phyloP scores from a whole-genome alignment of 2,329 filamentous ascomycete species.

The Fusarium sublunatum region DNA sequence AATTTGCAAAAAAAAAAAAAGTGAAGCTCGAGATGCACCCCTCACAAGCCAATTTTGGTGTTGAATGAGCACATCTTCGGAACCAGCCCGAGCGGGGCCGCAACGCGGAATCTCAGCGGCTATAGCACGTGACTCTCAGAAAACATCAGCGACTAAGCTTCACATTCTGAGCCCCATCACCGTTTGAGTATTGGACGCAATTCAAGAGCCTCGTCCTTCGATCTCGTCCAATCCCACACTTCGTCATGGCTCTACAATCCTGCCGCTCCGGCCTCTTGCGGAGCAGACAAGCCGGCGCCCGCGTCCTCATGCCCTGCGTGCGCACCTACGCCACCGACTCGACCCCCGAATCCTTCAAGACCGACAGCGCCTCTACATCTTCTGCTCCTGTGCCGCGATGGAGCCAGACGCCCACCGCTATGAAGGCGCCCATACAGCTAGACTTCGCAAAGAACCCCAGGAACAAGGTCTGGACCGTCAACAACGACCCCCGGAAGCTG shows the following conservation, averaged over 20 bases:
- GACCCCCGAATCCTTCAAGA: constrained; percentile 46
- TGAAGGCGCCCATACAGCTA: constrained; percentile 76
- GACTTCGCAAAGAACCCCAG: constrained; percentile 66
- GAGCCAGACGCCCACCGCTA: constrained; percentile 74
- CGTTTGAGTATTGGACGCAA: constrained; percentile 5
- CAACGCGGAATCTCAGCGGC: constrained; percentile 21
- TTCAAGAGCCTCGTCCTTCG: constrained; percentile 10
- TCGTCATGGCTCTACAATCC: constrained; percentile 50
- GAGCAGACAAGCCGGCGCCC: constrained; percentile 40
- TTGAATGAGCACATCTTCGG: constrained; percentile 6
- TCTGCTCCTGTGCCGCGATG: constrained; percentile 65
- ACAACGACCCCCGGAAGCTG: constrained; percentile 77
- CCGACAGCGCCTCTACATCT: constrained; percentile 17
- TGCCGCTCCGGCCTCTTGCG: constrained; percentile 48
- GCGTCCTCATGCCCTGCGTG: constrained; percentile 39
- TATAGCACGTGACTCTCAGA: constrained; percentile 48
- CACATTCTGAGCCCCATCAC: constrained; percentile 6
- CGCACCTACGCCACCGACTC: constrained; percentile 49
- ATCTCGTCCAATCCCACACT: constrained; percentile 18
- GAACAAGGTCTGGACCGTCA: constrained; percentile 73
- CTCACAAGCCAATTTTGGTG: constrained; percentile 14
- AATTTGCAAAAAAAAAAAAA: not conserved
- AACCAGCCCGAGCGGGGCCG: constrained; percentile 35
- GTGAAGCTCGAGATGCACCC: constrained; percentile 16
- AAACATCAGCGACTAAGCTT: constrained; percentile 49